Conservation (phyloP, 305 asterid genomes). For the Fraxinus platypoda region DNA sequence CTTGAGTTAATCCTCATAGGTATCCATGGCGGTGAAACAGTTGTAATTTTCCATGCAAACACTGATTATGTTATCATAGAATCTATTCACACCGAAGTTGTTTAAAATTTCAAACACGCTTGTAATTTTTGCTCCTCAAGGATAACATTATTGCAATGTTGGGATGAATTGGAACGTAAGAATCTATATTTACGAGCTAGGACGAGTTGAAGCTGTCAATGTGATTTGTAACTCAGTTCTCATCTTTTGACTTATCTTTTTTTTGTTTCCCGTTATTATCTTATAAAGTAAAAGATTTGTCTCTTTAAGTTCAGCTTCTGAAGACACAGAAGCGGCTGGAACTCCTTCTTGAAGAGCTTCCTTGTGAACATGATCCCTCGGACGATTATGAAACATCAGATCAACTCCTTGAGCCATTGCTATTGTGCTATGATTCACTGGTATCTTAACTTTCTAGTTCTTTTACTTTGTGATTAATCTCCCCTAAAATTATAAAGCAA, state of each 20-base stretch:
- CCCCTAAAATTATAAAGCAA: background rate
- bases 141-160: background rate
- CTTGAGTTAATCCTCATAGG: background rate
- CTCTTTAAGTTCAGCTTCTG: slow-evolving; percentile 52
- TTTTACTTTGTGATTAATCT: background rate
- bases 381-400: slow-evolving; percentile 90
- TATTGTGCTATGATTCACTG: slow-evolving; percentile 85
- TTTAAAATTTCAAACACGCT: background rate
- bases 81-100: background rate
- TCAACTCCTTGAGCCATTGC: slow-evolving; percentile 83
- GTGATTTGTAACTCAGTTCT: background rate
- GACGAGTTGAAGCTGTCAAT: background rate
- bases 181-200: background rate
- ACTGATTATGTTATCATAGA: background rate
- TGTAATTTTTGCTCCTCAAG: background rate
- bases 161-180: background rate
- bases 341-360: slow-evolving; percentile 92
- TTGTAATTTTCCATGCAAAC: background rate
- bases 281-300: slow-evolving; percentile 13
- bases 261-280: background rate
- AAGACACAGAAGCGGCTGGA: slow-evolving; percentile 84
- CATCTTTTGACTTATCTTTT: background rate
- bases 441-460: slow-evolving; percentile 36
- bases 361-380: slow-evolving; percentile 72
- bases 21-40: background rate